These are phyloP conservation scores for Aspergillus puulaauensis DNA, from an alignment of 2,329 filamentous ascomycete genomes.

Conservation along the genomic window DNA sequence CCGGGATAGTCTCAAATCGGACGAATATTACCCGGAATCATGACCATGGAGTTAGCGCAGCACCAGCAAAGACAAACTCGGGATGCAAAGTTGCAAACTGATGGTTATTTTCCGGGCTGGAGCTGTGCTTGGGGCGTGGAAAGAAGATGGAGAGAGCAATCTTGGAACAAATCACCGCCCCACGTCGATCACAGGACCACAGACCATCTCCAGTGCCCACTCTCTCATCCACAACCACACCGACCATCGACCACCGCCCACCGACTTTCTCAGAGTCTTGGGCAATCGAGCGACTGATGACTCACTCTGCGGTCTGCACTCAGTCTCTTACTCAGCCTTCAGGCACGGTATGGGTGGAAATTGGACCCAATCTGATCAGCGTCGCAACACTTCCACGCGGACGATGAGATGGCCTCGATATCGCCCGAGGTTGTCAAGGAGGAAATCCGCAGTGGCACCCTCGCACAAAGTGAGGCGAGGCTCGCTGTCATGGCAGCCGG, in stretches of 20 bases:
- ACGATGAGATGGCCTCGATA: neutral
- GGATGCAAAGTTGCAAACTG: neutral
- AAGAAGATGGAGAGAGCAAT: neutral
- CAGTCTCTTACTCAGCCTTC: neutral
- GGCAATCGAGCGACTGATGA: neutral
- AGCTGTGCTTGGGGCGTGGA: neutral
- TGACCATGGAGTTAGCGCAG: constrained; percentile 2
- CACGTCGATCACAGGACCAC: constrained; percentile 5
- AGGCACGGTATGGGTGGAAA: neutral
- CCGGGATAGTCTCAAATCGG: constrained; percentile 9
- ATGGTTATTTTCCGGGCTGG: neutral
- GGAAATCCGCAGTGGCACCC: constrained; percentile 8
- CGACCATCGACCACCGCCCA: neutral
- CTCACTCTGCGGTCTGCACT: neutral
- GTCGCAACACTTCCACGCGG: neutral
- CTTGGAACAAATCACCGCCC: constrained; percentile 3
- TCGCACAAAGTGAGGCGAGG: constrained; percentile 19
- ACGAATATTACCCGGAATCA: constrained; percentile 2
- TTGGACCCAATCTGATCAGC: neutral
- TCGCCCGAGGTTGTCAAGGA: neutral
- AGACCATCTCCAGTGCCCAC: neutral
- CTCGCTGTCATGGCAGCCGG: constrained; percentile 18
- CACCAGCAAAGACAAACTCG: constrained; percentile 2
- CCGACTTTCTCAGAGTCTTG: neutral
- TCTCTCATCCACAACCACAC: neutral